Evolutionary conservation across 2,329 filamentous ascomycete species (phyloP).

Genomic region (Neonectria sp.): DNA sequence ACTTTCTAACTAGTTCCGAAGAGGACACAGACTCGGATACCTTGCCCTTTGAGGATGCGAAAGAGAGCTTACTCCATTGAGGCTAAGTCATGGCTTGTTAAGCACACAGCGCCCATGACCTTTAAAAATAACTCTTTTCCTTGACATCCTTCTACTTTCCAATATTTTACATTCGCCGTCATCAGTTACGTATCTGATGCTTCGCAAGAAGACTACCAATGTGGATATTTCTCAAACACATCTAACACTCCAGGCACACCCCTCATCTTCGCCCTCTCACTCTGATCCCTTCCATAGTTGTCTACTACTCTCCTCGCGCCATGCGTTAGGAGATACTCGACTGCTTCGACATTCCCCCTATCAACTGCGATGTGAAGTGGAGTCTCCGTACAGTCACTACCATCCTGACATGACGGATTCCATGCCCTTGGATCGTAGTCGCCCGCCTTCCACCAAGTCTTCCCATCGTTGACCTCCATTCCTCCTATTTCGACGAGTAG

Average conservation of each 20-base stretch:
- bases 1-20: too few relatives aligned
- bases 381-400: conserved; percentile 22
- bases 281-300: conserved; percentile 7
- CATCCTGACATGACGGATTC: conserved; percentile 22
- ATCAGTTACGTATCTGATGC: too few relatives aligned
- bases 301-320: conserved; percentile 20
- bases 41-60: too few relatives aligned
- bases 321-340: conserved; percentile 25
- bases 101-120: too few relatives aligned
- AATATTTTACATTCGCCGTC: too few relatives aligned
- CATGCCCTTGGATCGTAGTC: conserved; percentile 28
- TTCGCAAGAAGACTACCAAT: neutral
- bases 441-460: conserved; percentile 25
- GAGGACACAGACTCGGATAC: too few relatives aligned
- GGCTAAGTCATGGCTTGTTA: too few relatives aligned
- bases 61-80: too few relatives aligned
- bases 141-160: too few relatives aligned
- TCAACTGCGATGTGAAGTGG: conserved; percentile 28
- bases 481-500: conserved; percentile 26
- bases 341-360: conserved; percentile 2
- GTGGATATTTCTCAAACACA: neutral
- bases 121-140: too few relatives aligned
- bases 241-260: conserved; percentile 3
- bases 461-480: conserved; percentile 27
- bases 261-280: conserved; percentile 14